phyloP scores from a whole-genome alignment of 352 stramenopile species.

The Globisporangium middletonii region DNA sequence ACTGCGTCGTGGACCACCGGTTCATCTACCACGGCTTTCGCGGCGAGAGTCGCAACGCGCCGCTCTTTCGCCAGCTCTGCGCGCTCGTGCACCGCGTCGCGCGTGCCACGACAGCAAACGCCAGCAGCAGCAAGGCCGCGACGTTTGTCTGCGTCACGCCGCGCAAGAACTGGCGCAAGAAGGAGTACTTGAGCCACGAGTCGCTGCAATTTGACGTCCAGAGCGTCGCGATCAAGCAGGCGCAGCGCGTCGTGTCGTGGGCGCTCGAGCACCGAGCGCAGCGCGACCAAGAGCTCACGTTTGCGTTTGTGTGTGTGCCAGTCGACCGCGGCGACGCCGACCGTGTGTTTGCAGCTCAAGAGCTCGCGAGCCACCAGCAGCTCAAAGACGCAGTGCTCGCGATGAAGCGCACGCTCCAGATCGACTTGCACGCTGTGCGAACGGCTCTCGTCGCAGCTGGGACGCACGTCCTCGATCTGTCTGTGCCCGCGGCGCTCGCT shows the following conservation, averaged over 20 bases:
- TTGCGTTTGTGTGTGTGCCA: conserved; percentile 29
- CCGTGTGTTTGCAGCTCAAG: background rate
- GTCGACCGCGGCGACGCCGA: background rate
- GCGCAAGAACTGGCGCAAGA: conserved; percentile 61
- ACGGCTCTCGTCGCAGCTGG: conserved; percentile 3
- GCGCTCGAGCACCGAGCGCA: conserved; percentile 1
- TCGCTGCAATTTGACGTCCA: conserved; percentile 26
- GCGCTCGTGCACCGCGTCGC: conserved; percentile 29
- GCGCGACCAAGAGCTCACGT: conserved; percentile 22
- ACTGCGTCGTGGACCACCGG: conserved; percentile 40
- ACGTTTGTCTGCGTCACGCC: conserved; percentile 39
- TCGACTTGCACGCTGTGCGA: conserved; percentile 11
- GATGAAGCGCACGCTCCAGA: conserved; percentile 15
- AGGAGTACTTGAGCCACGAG: conserved; percentile 41
- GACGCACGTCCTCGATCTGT: conserved; percentile 1
- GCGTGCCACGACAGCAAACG: conserved; percentile 4
- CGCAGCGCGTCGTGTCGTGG: background rate
- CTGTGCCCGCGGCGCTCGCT: conserved; percentile 11
- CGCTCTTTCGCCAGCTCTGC: conserved; percentile 34
- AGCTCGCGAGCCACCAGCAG: conserved; percentile 1
- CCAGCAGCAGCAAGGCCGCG: background rate
- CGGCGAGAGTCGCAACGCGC: conserved; percentile 32
- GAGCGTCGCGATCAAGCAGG: conserved; percentile 16
- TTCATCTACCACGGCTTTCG: conserved; percentile 48
- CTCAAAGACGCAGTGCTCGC: conserved; percentile 13